phyloP scores from a whole-genome alignment of 768 basidiomycete species.

The Sarcodon aspratus region DNA sequence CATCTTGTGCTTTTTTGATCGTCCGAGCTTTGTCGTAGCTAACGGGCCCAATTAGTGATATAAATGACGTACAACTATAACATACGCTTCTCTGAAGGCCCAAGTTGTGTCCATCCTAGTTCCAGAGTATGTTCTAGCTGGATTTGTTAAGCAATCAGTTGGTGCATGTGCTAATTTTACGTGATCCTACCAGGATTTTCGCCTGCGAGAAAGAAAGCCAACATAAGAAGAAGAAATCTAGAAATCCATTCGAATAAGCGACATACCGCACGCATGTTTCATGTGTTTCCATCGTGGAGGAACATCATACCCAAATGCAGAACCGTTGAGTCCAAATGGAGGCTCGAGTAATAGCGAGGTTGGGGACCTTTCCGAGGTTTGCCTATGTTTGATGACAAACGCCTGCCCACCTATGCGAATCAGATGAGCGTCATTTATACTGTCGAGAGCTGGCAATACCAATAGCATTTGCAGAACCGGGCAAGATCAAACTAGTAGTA shows the following conservation, averaged over 20 bases:
- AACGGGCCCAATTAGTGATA: neutral
- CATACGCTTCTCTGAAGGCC: conserved; percentile 53
- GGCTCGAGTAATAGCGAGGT: conserved; percentile 65
- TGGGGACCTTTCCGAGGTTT: conserved; percentile 58
- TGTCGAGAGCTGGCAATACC: conserved; percentile 20
- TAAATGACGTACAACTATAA: neutral
- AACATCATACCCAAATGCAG: conserved; percentile 18
- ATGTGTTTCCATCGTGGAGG: conserved; percentile 49
- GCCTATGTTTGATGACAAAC: conserved; percentile 64
- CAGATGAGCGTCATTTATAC: neutral
- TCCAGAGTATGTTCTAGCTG: conserved; percentile 24
- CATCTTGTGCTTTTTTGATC: conserved; percentile 56
- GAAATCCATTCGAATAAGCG: neutral
- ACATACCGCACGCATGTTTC: conserved; percentile 59
- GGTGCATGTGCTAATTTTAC: neutral
- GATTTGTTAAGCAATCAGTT: neutral
- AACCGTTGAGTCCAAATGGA: conserved; percentile 40
- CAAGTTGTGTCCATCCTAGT: conserved; percentile 54
- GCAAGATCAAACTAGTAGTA: conserved; percentile 66
- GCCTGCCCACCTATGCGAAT: conserved; percentile 53
- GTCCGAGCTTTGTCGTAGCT: conserved; percentile 56
- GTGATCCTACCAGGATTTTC: conserved; percentile 39
- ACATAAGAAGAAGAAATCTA: neutral
- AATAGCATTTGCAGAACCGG: conserved; percentile 54
- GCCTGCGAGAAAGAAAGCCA: conserved; percentile 20